Evolutionary conservation across 805 yeast species (phyloP), one percentile per base, ranked within the genome.

Genomic region (Metschnikowia gelsemii): DNA sequence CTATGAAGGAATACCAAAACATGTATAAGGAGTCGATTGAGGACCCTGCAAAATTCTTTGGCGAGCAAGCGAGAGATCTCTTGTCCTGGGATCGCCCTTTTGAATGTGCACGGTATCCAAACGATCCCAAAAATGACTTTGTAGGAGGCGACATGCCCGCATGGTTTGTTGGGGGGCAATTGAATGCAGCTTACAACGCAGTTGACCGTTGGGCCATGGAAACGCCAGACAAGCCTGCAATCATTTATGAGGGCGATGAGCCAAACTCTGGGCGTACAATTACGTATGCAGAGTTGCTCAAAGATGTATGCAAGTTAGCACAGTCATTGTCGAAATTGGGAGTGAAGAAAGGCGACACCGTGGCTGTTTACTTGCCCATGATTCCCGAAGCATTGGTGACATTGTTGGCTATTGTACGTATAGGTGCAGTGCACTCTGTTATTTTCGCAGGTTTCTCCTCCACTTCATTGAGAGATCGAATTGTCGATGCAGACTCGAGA

Each of bases 351-450:
- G 99, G 99, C 60, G 99, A 91, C 61, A 86, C 95, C 20, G 98
- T 91, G 44, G 98, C 97, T 36, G 86, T 91, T 45, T 91, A 91
- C 68, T 72, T 91, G 62, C 99, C 99, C 59, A 91, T 93, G 99
- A 90, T 90, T 47, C 95, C 98, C 36, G 96, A 90, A 70, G 96
- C 97, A 16, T 73, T 93, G 47, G 80, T 93, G 43, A 85, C 99
- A n/a, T 79, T 91, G 78, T 74, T 91, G 59, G 99, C 99, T 34
- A 82, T 89, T 59, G 86, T 82, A 25, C 82, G 99, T 71, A 70
- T 91, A 43, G 99, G 99, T 62, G 99, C 99, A 24, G 73, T 91
- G 40, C 99, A 91, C 68, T 86, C 97, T 13, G 97, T 93, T 40
- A 84, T 91, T 40, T 91, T 91, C 70, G 99, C 98, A 27, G 99